Conservation (phyloP, 805 yeast species). For the Ogataea nonfermentans region DNA sequence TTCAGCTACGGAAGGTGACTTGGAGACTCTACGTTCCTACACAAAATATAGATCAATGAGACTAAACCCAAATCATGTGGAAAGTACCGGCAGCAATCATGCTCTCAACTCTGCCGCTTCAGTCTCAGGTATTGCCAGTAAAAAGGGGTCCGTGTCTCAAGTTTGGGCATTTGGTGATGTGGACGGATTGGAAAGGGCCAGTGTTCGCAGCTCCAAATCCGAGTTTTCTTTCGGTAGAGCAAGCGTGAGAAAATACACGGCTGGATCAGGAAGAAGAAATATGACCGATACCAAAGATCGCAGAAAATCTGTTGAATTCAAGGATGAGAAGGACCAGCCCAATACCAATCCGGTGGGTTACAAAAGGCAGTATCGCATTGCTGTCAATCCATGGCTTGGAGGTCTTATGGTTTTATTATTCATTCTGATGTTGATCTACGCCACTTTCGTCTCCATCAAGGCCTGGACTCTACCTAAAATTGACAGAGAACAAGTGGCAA, state of each 20-base stretch:
- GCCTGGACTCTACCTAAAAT: conserved; percentile 11
- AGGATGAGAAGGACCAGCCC: conserved; percentile 3
- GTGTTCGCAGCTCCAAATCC: conserved; percentile 20
- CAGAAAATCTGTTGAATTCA: conserved; percentile 19
- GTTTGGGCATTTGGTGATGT: conserved; percentile 23
- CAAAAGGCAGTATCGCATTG: conserved; percentile 3
- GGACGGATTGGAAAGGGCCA: conserved; percentile 18
- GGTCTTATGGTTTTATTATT: conserved; percentile 6
- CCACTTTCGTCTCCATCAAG: conserved; percentile 17
- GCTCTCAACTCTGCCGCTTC: conserved; percentile 19
- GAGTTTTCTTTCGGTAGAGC: conserved; percentile 19
- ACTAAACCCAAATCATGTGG: conserved; percentile 1
- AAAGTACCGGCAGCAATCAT: conserved; percentile 10
- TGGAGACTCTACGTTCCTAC: conserved; percentile 10
- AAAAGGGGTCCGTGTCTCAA: conserved; percentile 19
- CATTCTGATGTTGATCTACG: conserved; percentile 12
- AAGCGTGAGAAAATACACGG: conserved; percentile 16
- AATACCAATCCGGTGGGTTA: neutral
- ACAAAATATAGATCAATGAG: conserved; percentile 4
- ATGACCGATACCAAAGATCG: conserved; percentile 11
- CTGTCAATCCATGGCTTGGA: conserved; percentile 15
- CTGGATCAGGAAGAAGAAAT: conserved; percentile 10
- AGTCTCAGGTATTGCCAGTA: conserved; percentile 21
- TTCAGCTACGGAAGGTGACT: conserved; percentile 7
- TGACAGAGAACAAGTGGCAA: conserved; percentile 11